These are phyloP conservation scores for Tagetes erecta DNA, from an alignment of 129 eudicot species.

Conservation along the genomic window DNA sequence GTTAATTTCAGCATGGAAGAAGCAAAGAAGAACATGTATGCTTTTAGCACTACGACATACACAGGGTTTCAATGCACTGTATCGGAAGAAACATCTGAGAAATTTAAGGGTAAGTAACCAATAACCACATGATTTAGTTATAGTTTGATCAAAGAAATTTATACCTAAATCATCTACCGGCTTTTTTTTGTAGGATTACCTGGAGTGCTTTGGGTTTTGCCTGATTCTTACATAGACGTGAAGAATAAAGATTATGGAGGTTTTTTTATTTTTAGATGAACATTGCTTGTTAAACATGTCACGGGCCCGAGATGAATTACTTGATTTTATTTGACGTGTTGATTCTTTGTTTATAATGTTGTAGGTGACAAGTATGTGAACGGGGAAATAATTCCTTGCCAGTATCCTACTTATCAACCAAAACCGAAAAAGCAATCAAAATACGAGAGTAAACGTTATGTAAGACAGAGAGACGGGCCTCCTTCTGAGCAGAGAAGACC, in stretches of 20 bases:
- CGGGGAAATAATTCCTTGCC: slow-evolving; percentile 95
- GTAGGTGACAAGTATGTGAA: slow-evolving; percentile 90
- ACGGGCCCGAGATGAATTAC: neutral
- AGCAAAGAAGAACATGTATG: slow-evolving; percentile 99
- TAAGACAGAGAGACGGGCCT: slow-evolving; percentile 94
- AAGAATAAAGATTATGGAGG: slow-evolving; percentile 99
- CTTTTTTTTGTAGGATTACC: slow-evolving; percentile 75
- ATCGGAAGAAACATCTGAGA: slow-evolving; percentile 94
- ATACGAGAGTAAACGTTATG: slow-evolving; percentile 79
- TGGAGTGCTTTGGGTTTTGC: slow-evolving; percentile 98
- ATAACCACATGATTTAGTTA: neutral
- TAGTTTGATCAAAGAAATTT: neutral
- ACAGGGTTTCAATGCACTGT: slow-evolving; percentile 97
- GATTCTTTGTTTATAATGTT: slow-evolving; percentile 8
- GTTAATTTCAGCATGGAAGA: slow-evolving; percentile 73
- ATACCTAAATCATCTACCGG: neutral
- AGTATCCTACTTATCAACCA: slow-evolving; percentile 95
- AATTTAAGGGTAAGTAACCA: slow-evolving; percentile 65
- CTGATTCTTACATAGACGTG: slow-evolving; percentile 98
- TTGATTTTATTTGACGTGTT: neutral
- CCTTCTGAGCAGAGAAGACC: slow-evolving; percentile 62
- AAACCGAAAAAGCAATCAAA: slow-evolving; percentile 65
- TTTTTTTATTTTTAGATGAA: slow-evolving; percentile 12
- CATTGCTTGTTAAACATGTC: slow-evolving; percentile 3
- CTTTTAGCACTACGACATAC: slow-evolving; percentile 95